Percentiles rank a stretch among this genome's conserved stretches.
Conservation (phyloP, 768 basidiomycete genomes). For the Clitopilus passeckerianus region DNA sequence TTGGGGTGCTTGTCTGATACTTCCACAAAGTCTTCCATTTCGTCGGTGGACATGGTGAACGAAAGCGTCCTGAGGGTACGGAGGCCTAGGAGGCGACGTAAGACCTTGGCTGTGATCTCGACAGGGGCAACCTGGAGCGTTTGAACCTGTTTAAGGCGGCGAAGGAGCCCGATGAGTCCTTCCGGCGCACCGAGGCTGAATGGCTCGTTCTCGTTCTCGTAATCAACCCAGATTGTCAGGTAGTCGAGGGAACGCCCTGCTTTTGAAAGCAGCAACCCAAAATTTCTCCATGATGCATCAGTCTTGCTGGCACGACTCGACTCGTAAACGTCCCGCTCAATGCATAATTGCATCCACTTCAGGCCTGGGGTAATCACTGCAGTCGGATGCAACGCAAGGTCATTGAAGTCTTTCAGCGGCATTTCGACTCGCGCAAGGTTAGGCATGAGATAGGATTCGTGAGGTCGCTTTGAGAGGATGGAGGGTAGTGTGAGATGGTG, state of each 20-base stretch:
- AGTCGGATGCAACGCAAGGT: not conserved
- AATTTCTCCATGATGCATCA: not conserved
- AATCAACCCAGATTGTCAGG: not conserved
- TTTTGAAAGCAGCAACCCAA: not conserved
- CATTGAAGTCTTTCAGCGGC: not conserved
- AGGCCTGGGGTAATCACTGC: not conserved
- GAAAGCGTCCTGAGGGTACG: not conserved
- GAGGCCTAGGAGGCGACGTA: not conserved
- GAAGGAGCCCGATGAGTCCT: not conserved
- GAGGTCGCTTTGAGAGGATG: not conserved
- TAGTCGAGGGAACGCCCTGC: not conserved
- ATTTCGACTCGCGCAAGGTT: not conserved
- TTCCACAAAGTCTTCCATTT: not conserved
- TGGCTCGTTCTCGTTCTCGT: not conserved
- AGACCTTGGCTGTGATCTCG: not conserved
- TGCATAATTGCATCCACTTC: not conserved
- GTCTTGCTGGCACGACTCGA: not conserved
- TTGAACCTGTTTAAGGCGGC: not conserved
- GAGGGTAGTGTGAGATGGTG: not conserved
- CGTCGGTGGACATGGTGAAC: not conserved
- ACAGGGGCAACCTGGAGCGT: not conserved
- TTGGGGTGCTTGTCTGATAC: not conserved
- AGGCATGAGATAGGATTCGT: not conserved
- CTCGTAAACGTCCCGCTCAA: not conserved
- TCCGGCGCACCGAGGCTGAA: not conserved